Base-by-base conservation (phyloP, 1,139 yeast species). In the Saccharomyces pastorianus region DNA sequence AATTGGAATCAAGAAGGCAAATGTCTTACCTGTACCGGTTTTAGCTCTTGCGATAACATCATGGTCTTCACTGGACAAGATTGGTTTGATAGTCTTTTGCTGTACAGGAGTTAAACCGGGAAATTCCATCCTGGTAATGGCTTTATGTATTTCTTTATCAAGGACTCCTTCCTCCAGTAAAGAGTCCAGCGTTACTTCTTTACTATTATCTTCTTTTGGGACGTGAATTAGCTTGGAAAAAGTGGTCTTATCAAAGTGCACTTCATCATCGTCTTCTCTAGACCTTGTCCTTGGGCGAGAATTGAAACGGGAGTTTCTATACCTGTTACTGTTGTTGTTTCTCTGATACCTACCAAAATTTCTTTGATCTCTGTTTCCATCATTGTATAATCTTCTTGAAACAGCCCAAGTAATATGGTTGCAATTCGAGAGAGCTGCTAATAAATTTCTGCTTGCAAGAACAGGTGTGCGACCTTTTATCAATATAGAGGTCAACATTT, bases 1-100 rank as follows among this genome's bases (percentile, higher is more conserved):
- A 6, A 88, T 75, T 2, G 97, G 97, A 49, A 90, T 75, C 58
- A 90, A 82, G 68, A 88, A 91, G 0, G 96, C 95, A 56, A 88
- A 81, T 0, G 97, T 91, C 70, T 91, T 91, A 65, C 97, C 98
- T 0, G 97, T 90, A 66, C 97, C 98, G 4, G 98, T 91, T 68
- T 88, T 88, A 38, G 97, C 97, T 61, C 95, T 79, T 41, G 88
- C 93, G 27, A 90, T 90, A 54, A 89, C 75, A 59, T 95, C 91
- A 11, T 69, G 70, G 47, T 77, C 73, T 42, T 80, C 77, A 44
- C 74, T 72, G 25, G 77, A 67, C 54, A 88, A 73, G 56, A 85
- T 80, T 7, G 95, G 95, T 53, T 81, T 73, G 50, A 90, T 74
- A 5, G 96, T 79, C 61, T 79, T 77, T 54, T 84, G 83, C 70